These are phyloP conservation scores for Parietaria judaica DNA, from an alignment of 306 rosid genomes.

Conservation along the genomic window DNA sequence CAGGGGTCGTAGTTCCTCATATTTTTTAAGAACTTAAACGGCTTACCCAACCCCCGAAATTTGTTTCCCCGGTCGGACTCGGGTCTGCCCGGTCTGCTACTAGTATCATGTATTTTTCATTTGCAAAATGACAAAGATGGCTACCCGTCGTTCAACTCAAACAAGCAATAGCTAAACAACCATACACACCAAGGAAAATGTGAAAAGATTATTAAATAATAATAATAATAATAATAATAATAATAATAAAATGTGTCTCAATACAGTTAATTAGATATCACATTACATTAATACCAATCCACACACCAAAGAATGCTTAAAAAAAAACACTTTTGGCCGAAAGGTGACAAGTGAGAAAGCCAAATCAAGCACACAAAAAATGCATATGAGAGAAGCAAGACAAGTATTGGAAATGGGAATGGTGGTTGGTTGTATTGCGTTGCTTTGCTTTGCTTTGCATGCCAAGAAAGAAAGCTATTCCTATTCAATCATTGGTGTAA, in stretches of 20 bases:
- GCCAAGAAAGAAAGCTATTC: constrained; percentile 6
- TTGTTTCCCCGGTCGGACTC: no score
- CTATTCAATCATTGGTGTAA: constrained; percentile 30
- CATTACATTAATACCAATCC: background rate
- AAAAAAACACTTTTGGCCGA: constrained; percentile 1
- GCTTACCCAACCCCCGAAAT: no score
- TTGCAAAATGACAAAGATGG: no score
- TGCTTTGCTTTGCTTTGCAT: background rate
- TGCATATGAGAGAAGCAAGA: constrained; percentile 6
- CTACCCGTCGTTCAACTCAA: no score
- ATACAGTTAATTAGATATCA: background rate
- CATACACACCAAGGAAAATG: background rate
- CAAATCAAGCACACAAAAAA: background rate
- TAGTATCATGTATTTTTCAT: no score
- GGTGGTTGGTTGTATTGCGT: background rate
- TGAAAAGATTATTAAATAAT: background rate
- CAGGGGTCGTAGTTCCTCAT: no score
- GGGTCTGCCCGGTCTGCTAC: no score
- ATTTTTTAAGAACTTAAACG: no score
- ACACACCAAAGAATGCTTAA: background rate
- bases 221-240: background rate
- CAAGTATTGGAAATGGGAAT: background rate
- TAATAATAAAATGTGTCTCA: background rate
- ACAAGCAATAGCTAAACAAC: no score
- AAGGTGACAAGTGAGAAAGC: constrained; percentile 10